Conservation (phyloP, 371 early-diverging fungal species). For the Homolaphlyctis polyrhiza region DNA sequence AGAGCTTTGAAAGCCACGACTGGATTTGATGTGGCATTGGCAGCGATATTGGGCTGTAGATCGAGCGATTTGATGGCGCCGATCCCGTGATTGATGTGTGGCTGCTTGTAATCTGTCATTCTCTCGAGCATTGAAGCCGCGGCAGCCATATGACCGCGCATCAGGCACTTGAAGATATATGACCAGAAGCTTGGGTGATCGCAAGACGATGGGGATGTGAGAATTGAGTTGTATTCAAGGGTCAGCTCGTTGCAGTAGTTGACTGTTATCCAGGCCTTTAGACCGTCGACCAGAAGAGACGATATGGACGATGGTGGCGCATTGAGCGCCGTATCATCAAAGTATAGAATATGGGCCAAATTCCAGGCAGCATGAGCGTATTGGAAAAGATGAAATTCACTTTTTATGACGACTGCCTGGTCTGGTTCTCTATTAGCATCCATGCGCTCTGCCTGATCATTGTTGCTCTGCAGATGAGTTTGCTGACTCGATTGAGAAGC, state of each 20-base stretch:
- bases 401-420: too few species aligned
- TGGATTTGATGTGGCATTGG: neutral
- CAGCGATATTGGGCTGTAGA: neutral
- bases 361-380: neutral
- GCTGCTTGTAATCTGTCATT: conserved; percentile 4
- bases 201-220: neutral
- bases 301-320: neutral
- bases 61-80: too few species aligned
- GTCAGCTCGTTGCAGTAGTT: neutral
- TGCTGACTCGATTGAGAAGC: too few species aligned
- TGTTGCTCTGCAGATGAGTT: too few species aligned
- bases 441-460: too few species aligned
- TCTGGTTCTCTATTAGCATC: too few species aligned
- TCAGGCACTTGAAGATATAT: conserved; percentile 6
- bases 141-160: conserved; percentile 10
- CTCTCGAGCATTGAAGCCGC: conserved; percentile 4
- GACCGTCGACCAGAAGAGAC: neutral
- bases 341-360: neutral
- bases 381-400: neutral
- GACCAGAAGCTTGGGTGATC: conserved; percentile 12
- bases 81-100: neutral
- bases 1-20: neutral
- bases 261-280: neutral
- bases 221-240: neutral
- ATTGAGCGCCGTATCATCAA: neutral